Evolutionary conservation across 805 yeast genomes (phyloP).

Genomic region (Saccharomycopsis lassenensis): DNA sequence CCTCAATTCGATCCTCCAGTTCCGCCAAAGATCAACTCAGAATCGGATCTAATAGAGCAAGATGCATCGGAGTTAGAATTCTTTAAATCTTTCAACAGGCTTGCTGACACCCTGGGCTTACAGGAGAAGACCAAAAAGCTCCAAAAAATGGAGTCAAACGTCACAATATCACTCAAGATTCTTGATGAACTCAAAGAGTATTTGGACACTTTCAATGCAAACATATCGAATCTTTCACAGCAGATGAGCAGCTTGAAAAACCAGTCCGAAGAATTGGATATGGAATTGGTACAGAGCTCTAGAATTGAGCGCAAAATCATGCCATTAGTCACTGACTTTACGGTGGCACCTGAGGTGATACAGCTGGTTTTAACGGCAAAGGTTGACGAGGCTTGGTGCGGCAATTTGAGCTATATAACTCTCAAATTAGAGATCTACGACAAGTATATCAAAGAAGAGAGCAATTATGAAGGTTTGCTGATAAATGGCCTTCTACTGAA

Average conservation of each 20-base stretch:
- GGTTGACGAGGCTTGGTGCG: conserved; percentile 53
- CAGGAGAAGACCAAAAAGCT: too few relatives aligned
- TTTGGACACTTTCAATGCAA: conserved; percentile 43
- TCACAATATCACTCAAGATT: too few relatives aligned
- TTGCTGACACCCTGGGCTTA: too few relatives aligned
- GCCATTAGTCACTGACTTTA: conserved; percentile 65
- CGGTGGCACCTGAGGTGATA: conserved; percentile 66
- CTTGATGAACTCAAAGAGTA: too few relatives aligned
- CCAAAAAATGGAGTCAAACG: too few relatives aligned
- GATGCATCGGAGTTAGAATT: too few relatives aligned
- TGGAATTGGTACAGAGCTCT: conserved; percentile 37
- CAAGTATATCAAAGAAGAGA: conserved; percentile 24
- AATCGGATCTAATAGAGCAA: too few relatives aligned
- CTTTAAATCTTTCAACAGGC: too few relatives aligned
- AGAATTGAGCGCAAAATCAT: conserved; percentile 42
- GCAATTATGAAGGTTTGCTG: conserved; percentile 17
- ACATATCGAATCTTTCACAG: conserved; percentile 41
- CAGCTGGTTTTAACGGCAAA: conserved; percentile 46
- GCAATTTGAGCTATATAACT: conserved; percentile 43
- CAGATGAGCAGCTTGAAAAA: conserved; percentile 53
- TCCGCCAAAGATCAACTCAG: too few relatives aligned
- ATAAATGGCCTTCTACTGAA: conserved; percentile 19
- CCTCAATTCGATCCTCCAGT: too few relatives aligned
- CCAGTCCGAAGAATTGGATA: conserved; percentile 38
- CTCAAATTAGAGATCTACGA: conserved; percentile 49